A percentile compares a stretch with the other conserved stretches of the same genome.
Evolutionary conservation across 495 filamentous ascomycete genomes (phyloP).

Genomic region (Aspergillus carlsbadensis): DNA sequence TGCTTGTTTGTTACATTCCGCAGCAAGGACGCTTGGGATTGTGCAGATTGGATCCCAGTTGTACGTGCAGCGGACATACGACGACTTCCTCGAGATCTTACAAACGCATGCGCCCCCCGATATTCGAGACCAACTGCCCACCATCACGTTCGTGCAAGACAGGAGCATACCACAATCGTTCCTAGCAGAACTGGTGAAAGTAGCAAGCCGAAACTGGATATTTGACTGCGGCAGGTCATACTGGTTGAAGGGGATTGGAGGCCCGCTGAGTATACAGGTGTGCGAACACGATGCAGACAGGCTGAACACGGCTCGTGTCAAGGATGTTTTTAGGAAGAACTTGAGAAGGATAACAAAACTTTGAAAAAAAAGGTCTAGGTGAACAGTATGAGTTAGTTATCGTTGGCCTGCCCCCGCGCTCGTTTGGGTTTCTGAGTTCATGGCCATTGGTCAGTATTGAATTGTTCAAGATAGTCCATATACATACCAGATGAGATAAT

Average conservation of each 20-base stretch:
- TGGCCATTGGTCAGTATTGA: neutral
- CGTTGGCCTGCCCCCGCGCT: neutral
- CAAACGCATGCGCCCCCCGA: slow-evolving; percentile 21
- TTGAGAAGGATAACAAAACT: slow-evolving; percentile 18
- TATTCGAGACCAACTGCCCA: slow-evolving; percentile 24
- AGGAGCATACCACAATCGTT: slow-evolving; percentile 27
- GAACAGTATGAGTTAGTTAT: neutral
- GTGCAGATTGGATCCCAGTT: slow-evolving; percentile 34
- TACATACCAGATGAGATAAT: neutral
- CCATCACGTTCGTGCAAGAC: slow-evolving; percentile 31
- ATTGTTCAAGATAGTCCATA: neutral
- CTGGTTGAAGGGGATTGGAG: slow-evolving; percentile 34
- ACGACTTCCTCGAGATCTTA: slow-evolving; percentile 26
- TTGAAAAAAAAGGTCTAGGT: neutral
- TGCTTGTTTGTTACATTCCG: slow-evolving; percentile 37
- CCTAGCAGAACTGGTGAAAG: slow-evolving; percentile 35
- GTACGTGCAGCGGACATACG: slow-evolving; percentile 31
- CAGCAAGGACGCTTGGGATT: slow-evolving; percentile 33
- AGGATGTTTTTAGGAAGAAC: slow-evolving; percentile 17
- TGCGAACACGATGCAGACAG: slow-evolving; percentile 30
- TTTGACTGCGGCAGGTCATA: slow-evolving; percentile 40
- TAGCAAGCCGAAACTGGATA: slow-evolving; percentile 35
- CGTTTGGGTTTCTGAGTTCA: neutral
- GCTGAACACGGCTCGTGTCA: slow-evolving; percentile 25
- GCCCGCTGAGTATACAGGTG: slow-evolving; percentile 29